Evolutionary conservation across 2,329 filamentous ascomycete genomes (phyloP).

Genomic region (Penicillium concentricum): DNA sequence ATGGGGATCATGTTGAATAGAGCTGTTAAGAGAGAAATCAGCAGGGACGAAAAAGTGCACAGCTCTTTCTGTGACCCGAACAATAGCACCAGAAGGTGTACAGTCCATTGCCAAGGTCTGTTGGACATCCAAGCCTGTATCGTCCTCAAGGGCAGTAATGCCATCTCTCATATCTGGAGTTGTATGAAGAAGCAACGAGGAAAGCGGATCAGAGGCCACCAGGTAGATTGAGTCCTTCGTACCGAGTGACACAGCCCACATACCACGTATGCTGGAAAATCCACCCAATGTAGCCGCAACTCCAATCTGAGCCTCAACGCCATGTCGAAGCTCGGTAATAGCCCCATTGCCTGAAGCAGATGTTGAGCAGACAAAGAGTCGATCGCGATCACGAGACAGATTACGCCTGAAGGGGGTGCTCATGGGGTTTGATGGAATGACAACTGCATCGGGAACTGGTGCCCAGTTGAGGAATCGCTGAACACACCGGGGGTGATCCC

Average conservation of each 20-base stretch:
- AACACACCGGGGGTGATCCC: slow-evolving; percentile 54
- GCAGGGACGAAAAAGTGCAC: slow-evolving; percentile 33
- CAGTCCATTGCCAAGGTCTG: slow-evolving; percentile 47
- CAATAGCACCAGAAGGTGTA: slow-evolving; percentile 34
- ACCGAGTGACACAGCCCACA: slow-evolving; percentile 46
- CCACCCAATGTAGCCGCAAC: slow-evolving; percentile 42
- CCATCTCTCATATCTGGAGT: slow-evolving; percentile 40
- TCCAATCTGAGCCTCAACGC: slow-evolving; percentile 67
- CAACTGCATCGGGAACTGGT: slow-evolving; percentile 50
- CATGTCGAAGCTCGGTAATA: slow-evolving; percentile 67
- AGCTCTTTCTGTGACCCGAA: slow-evolving; percentile 45
- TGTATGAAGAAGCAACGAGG: slow-evolving; percentile 39
- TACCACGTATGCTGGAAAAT: slow-evolving; percentile 38
- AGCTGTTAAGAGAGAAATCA: slow-evolving; percentile 21
- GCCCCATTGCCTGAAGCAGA: slow-evolving; percentile 59
- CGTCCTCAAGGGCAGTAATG: slow-evolving; percentile 38
- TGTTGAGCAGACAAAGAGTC: slow-evolving; percentile 66
- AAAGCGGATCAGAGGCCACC: slow-evolving; percentile 44
- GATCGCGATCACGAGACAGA: slow-evolving; percentile 45
- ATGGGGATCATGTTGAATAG: slow-evolving; percentile 23
- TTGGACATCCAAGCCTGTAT: slow-evolving; percentile 41
- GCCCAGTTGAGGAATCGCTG: slow-evolving; percentile 64
- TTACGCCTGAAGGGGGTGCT: slow-evolving; percentile 16
- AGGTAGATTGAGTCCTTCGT: slow-evolving; percentile 36
- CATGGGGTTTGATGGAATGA: slow-evolving; percentile 27